These are phyloP conservation scores for Macrolepiota albuminosa DNA, from an alignment of 768 basidiomycete species.

Conservation along the genomic window DNA sequence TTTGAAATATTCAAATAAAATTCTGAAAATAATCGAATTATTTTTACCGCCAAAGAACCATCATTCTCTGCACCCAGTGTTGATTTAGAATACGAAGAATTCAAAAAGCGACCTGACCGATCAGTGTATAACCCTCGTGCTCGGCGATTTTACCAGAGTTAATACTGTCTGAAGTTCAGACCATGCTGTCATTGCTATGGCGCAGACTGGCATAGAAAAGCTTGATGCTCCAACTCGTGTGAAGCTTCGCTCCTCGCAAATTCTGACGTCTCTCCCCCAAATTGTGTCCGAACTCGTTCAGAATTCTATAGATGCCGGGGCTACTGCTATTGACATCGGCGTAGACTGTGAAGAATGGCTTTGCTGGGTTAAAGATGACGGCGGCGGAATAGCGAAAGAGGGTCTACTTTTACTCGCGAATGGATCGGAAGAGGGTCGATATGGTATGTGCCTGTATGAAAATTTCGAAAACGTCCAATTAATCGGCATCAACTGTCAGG, in stretches of 20 bases:
- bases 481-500: conserved; percentile 32
- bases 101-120: neutral
- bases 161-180: neutral
- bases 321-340: conserved; percentile 64
- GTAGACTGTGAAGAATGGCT: conserved; percentile 75
- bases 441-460: conserved; percentile 45
- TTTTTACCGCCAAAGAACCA: too few relatives aligned
- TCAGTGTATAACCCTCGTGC: neutral
- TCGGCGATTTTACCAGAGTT: neutral
- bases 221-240: conserved; percentile 62
- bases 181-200: neutral
- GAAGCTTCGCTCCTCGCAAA: conserved; percentile 75
- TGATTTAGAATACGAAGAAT: neutral
- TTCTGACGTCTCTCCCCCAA: conserved; percentile 77
- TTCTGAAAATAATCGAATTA: too few relatives aligned
- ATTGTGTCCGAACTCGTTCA: conserved; percentile 84
- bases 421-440: conserved; percentile 51
- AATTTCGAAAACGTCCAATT: neutral
- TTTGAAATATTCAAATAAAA: too few relatives aligned
- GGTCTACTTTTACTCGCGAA: conserved; percentile 52
- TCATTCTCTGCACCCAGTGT: too few relatives aligned
- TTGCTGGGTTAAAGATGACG: conserved; percentile 86
- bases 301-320: conserved; percentile 83
- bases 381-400: conserved; percentile 64
- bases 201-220: conserved; percentile 27